A percentile compares a stretch with the other conserved stretches of the same genome.
phyloP scores from a whole-genome alignment of 2,329 filamentous ascomycete genomes.

The Trichophyton verrucosum region DNA sequence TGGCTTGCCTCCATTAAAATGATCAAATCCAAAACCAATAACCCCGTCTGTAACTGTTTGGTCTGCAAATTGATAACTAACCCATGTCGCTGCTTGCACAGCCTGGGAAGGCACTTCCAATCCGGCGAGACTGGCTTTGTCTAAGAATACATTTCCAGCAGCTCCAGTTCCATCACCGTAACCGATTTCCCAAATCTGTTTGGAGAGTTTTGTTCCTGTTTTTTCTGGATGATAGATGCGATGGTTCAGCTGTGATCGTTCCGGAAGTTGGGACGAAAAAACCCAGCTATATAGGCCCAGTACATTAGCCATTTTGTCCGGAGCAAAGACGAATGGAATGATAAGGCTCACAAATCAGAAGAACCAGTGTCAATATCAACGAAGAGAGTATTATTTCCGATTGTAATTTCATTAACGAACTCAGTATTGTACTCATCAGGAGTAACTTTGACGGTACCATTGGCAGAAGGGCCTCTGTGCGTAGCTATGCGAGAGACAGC shows the following conservation, averaged over 20 bases:
- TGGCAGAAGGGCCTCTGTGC: neutral
- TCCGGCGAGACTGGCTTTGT: slow-evolving; percentile 50
- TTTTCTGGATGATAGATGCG: slow-evolving; percentile 44
- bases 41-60: slow-evolving; percentile 47
- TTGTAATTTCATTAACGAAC: slow-evolving; percentile 49
- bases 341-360: slow-evolving; percentile 49
- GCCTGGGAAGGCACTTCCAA: slow-evolving; percentile 50
- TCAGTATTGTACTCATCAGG: slow-evolving; percentile 43
- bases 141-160: slow-evolving; percentile 51
- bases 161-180: slow-evolving; percentile 57
- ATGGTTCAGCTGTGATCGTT: slow-evolving; percentile 42
- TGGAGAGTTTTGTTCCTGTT: slow-evolving; percentile 35
- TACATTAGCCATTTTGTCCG: neutral
- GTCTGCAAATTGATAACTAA: slow-evolving; percentile 42
- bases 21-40: slow-evolving; percentile 48
- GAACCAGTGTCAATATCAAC: slow-evolving; percentile 62
- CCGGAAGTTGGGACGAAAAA: slow-evolving; percentile 48
- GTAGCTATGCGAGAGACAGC: neutral
- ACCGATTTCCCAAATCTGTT: slow-evolving; percentile 46
- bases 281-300: slow-evolving; percentile 42
- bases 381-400: slow-evolving; percentile 52
- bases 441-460: slow-evolving; percentile 22
- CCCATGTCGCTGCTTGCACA: slow-evolving; percentile 50
- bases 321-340: neutral
- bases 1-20: slow-evolving; percentile 40